Conservation (phyloP, 177 flowering plant species). For the Telopea speciosissima region DNA sequence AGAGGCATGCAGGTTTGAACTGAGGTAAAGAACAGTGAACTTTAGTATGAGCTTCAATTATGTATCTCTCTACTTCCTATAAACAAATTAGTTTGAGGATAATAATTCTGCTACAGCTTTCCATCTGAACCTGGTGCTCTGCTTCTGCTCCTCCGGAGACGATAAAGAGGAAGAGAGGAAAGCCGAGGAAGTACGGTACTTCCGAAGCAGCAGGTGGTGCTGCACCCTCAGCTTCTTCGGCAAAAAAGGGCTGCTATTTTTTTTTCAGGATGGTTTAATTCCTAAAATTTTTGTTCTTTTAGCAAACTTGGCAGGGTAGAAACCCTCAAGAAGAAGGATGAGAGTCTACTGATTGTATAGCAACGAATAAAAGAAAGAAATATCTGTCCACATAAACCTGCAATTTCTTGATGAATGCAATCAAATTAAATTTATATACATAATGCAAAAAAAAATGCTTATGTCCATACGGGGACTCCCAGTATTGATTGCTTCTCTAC, state of each 20-base stretch:
- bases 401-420: too few species aligned
- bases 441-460: too few species aligned
- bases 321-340: too few species aligned
- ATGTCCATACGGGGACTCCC: too few species aligned
- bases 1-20: slow-evolving; percentile 85
- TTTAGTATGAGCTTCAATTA: background rate
- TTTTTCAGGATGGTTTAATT: too few species aligned
- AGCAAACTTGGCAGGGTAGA: too few species aligned
- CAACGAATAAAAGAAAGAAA: too few species aligned
- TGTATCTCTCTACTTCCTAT: background rate
- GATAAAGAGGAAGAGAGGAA: slow-evolving; percentile 54
- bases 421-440: too few species aligned
- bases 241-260: slow-evolving; percentile 38
- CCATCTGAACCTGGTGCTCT: slow-evolving; percentile 52
- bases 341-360: too few species aligned
- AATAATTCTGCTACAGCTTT: slow-evolving; percentile 35
- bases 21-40: slow-evolving; percentile 43
- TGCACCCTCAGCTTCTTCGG: slow-evolving; percentile 6
- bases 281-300: too few species aligned
- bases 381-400: too few species aligned
- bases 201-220: slow-evolving; percentile 15
- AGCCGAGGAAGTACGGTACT: slow-evolving; percentile 73
- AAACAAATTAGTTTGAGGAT: slow-evolving; percentile 2
- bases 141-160: slow-evolving; percentile 41
- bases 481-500: too few species aligned